Base-by-base conservation (phyloP, 1,284 basidiomycete genomes). In the Papiliotrema laurentii region DNA sequence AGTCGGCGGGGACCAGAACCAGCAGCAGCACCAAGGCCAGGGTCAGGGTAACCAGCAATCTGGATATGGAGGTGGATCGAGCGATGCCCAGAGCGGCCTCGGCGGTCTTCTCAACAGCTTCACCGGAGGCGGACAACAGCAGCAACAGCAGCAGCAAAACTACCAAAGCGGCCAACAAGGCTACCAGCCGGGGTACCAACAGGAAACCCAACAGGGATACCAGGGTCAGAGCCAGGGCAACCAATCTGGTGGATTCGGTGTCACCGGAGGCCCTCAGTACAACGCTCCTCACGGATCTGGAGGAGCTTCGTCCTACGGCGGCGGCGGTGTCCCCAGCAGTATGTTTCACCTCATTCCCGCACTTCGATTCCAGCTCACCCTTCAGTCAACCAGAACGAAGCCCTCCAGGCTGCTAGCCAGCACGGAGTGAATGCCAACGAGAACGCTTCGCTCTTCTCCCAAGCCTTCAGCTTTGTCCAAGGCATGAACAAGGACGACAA, bases 391-490 rank as follows among this genome's bases (percentile, higher is more conserved):
- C 52, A 68, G 42, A 38, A 49, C 44, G 52, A 63, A 46, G 65
- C 66, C 41, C 50, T 68, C 50, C 37, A 59, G 5, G 69, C 66
- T 31, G 70, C 70, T 36, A 64, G 70, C 44, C 47, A 58, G 37
- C 63, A 71, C 57, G 56, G 55, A 49, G 60, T 61, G n/a, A 69
- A 68, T 57, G 65, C 62, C 25, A 56, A 64, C 50, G 58, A 65
- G 38, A 63, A 71, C 53, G 49, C 65, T 6, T 55, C 52, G 24
- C 45, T 65, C 25, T 65, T 68, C 59, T 60, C 58, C 24, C 48
- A 51, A 18, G 66, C 66, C 13, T 43, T 68, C 34, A 39, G 43
- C 31, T 50, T 49, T 42, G 26, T 66, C 33, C 43, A 49, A 40
- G 49, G 50, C 45, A 67, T 69, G 60, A 61, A 63, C 58, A 45